These are phyloP conservation scores for Dactylis glomerata DNA, from an alignment of 176 grass and related monocot genomes.

Conservation along the genomic window DNA sequence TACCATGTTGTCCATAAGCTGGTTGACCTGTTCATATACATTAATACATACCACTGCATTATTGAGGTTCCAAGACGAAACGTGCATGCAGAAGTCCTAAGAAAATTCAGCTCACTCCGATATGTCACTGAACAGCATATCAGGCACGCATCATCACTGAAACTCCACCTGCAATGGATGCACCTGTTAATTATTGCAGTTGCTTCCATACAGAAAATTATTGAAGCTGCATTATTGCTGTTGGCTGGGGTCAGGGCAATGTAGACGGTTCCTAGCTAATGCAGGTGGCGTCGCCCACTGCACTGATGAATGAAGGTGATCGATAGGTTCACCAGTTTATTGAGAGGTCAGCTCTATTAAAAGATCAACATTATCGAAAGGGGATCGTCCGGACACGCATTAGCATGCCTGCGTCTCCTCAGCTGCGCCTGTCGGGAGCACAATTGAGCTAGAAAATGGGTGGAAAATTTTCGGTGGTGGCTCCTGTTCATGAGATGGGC, in stretches of 20 bases:
- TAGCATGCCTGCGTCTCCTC: neutral
- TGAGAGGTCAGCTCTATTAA: slow-evolving; percentile 31
- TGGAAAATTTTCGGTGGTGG: neutral
- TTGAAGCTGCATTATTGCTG: slow-evolving; percentile 29
- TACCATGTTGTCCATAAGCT: neutral
- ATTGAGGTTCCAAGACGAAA: neutral
- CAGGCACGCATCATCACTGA: neutral
- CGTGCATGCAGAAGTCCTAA: neutral
- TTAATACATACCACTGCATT: neutral
- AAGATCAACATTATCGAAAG: slow-evolving; percentile 13
- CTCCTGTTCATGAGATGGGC: slow-evolving; percentile 23
- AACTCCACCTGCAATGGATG: neutral
- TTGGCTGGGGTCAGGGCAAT: slow-evolving; percentile 12
- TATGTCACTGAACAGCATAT: slow-evolving; percentile 10
- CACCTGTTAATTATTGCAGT: neutral
- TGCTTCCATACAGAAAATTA: neutral
- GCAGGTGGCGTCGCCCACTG: neutral
- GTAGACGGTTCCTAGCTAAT: neutral
- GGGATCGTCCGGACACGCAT: neutral
- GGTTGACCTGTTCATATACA: neutral
- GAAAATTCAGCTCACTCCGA: neutral
- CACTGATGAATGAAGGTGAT: neutral
- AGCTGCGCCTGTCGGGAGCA: slow-evolving; percentile 33
- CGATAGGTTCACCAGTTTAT: neutral
- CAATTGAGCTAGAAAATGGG: slow-evolving; percentile 34